Evolutionary conservation across 2,329 filamentous ascomycete genomes (phyloP).

Genomic region (Penicillium sp.): DNA sequence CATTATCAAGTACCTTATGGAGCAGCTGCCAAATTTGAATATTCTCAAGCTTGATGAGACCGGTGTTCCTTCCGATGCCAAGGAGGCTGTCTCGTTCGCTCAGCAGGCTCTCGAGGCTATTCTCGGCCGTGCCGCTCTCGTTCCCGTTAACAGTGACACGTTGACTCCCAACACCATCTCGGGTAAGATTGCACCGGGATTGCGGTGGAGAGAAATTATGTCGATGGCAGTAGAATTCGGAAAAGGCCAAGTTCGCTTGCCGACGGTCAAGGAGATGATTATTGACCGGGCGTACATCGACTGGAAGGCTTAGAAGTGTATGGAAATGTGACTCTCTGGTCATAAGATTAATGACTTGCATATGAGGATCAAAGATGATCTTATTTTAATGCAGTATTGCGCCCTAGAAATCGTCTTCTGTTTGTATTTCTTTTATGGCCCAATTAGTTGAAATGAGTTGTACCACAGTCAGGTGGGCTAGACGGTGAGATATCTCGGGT

Average conservation of each 20-base stretch:
- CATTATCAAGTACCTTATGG: conserved; percentile 52
- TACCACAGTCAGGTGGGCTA: too few relatives aligned
- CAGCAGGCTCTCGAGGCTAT: conserved; percentile 60
- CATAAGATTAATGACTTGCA: conserved; percentile 4
- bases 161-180: conserved; percentile 7
- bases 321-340: neutral
- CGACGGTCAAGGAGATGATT: conserved; percentile 5
- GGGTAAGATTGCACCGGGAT: conserved; percentile 3
- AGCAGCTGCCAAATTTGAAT: conserved; percentile 46
- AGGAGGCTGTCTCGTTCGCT: conserved; percentile 59
- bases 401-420: too few relatives aligned
- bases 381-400: conserved; percentile 1
- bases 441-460: too few relatives aligned
- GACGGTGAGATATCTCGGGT: too few relatives aligned
- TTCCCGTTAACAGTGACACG: conserved; percentile 36
- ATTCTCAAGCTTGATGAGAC: conserved; percentile 57
- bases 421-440: too few relatives aligned
- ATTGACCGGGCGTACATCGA: conserved; percentile 5
- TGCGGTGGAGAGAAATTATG: conserved; percentile 4
- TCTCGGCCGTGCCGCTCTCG: conserved; percentile 54
- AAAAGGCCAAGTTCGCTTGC: conserved; percentile 2
- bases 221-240: conserved; percentile 4
- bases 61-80: conserved; percentile 55
- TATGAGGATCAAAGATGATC: neutral
- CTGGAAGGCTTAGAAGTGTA: neutral